Base-by-base conservation (phyloP, 1,284 basidiomycete genomes). In the Tetrapyrgos nigripes region DNA sequence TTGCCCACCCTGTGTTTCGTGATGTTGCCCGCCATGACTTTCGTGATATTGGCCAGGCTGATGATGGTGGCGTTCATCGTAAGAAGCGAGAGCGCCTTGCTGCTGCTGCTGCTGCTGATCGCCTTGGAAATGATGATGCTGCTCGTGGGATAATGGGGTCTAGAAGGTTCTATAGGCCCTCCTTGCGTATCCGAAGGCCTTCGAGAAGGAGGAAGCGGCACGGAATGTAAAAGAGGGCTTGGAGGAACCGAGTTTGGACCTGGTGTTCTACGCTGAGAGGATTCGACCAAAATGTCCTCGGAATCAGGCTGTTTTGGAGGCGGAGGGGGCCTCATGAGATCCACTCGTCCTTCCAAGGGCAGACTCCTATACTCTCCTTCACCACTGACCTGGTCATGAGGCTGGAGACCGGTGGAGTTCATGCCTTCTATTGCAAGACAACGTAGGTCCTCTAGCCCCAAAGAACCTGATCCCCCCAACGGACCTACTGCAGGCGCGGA, bases 261-360 rank as follows among this genome's bases (percentile, higher is more conserved):
- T 29, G 87, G 86, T 17, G 86, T 88, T 82, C 67, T 73, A 19
- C 64, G 64, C 14, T 35, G 57, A 33, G 58, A 26, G 61, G 60
- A 45, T 62, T 62, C 50, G 47, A n/a, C 50, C 24, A 23, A 24
- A 23, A 50, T 33, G 47, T 37, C 48, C 28, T 57, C 48, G 14
- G n/a, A 28, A 17, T 73, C 73, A 68, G 77, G 71, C 55, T 73
- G 79, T 63, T 75, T 50, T n/a, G 51, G 24, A 24, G 44, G 31
- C 14, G 54, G 54, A 28, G 40, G 78, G 1, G 86, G 91, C 31
- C 87, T 83, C 80, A 97, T 91, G 63, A 97, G 77, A 70, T 95
- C 93, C 54, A 94, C 80, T 47, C 94, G 84, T 1, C 95, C 95
- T 52, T 94, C 91, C 24, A 97, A 78, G 4, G 96, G 95, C 71